Evolutionary conservation across 2,329 filamentous ascomycete species (phyloP).

Genomic region (Phaeophleospora eucalypticola): DNA sequence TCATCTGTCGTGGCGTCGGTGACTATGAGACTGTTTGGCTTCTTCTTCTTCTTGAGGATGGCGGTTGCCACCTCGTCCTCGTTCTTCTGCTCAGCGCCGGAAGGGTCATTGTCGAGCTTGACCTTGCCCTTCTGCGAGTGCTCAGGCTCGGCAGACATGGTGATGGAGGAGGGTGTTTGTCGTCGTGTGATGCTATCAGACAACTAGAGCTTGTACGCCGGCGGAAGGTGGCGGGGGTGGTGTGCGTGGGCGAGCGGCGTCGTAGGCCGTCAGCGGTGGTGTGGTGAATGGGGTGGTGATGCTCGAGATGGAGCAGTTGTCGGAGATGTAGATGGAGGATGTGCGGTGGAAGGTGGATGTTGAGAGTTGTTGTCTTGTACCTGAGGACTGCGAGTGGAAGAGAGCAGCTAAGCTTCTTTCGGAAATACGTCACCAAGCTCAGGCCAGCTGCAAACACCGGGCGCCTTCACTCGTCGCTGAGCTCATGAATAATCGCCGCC

Average conservation of each 20-base stretch:
- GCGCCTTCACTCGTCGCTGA: not conserved
- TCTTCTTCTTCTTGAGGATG: constrained; percentile 99
- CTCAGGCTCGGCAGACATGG: constrained; percentile 50
- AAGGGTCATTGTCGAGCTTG: constrained; percentile 39
- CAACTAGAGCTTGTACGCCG: constrained; percentile 7
- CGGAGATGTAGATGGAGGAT: not conserved
- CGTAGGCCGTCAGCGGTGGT: not conserved
- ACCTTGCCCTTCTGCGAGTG: constrained; percentile 45
- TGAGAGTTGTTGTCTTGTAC: not conserved
- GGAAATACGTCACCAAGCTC: not conserved
- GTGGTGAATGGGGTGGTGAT: not conserved
- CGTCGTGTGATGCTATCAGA: constrained; percentile 15
- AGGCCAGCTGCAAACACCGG: not conserved
- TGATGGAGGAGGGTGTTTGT: constrained; percentile 14
- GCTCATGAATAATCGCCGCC: not conserved
- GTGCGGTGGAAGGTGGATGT: not conserved
- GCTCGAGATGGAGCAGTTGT: not conserved
- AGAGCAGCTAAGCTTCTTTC: not conserved
- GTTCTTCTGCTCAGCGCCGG: constrained; percentile 46
- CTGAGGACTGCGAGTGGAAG: not conserved
- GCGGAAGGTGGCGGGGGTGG: constrained; percentile 3
- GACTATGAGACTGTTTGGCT: constrained; percentile 98
- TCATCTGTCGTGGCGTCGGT: constrained; percentile 99
- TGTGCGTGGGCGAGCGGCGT: constrained; percentile 2
- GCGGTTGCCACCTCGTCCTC: constrained; percentile 90